Evolutionary conservation across 2,329 filamentous ascomycete species (phyloP), one percentile per base, ranked within the genome.

Genomic region (Rasamsonia emersonii): DNA sequence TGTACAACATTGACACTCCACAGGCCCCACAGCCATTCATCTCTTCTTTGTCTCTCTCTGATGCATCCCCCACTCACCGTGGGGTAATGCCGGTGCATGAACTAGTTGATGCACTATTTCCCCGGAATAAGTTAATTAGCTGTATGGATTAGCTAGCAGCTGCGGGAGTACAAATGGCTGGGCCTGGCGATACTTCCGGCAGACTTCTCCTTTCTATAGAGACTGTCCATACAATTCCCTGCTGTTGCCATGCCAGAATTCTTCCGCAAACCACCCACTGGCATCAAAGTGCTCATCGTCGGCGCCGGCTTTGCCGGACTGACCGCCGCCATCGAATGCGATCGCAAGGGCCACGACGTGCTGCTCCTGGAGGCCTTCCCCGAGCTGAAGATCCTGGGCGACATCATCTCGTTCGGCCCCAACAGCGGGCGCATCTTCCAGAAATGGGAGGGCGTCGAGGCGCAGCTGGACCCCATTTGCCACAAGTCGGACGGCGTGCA

Each of bases 221-320:
- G n/a, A n/a, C n/a, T n/a, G n/a, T n/a, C n/a, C n/a, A n/a, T n/a
- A n/a, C n/a, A n/a, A n/a, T n/a, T n/a, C n/a, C n/a, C n/a, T n/a
- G n/a, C n/a, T n/a, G n/a, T n/a, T n/a, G 27, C 9, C 23, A 34
- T 34, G 32, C 19, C 32, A 25, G n/a, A 18, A 15, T 37, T 30
- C 13, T 28, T 14, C 7, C 35, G 31, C 15, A 35, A 34, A 4
- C 44, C 55, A 7, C 44, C 56, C 3, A 59, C 61, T n/a, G 62
- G 61, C 32, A 62, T 70, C 45, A 59, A 57, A 23, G 64, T 73
- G 18, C 52, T 73, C 18, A 65, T 74, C 29, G 67, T 74, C 4
- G 71, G 71, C 60, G 36, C 50, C 20, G 54, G 54, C 3, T 54
- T 58, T 24, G 54, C 49, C 10, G 54, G 54, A 4, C 41, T 58